Base-by-base conservation (phyloP, 2,329 filamentous ascomycete genomes). In the Blumeriella jaapii region DNA sequence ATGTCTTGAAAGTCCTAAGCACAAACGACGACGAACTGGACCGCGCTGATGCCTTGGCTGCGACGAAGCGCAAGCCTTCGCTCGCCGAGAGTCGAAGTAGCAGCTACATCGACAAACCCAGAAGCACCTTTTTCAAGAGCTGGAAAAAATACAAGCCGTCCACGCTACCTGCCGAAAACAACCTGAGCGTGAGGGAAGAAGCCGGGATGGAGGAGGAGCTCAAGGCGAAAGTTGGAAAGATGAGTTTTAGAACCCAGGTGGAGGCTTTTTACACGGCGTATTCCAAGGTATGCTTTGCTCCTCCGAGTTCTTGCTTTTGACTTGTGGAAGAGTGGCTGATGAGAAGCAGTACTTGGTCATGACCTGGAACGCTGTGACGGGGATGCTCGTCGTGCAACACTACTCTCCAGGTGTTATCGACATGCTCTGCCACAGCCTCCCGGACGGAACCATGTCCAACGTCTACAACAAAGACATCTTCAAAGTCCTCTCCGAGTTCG, bases 381-480 rank as follows among this genome's bases (percentile, higher is more conserved):
- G 41, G 28, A 27, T 34, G 11, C 52, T 68, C n/a, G 54, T 55
- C 35, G 59, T 72, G 19, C 53, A 60, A 6, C 68, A 62, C 49
- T 64, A 61, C 45, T 69, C 67, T 1, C 55, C 59, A 5, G 59
- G 62, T 8, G 61, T 68, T 30, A 55, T 66, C 0, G 61, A 67
- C 8, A 54, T 68, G 8, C 58, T 74, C 1, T 61, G 63, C 9
- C 55, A 68, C 2, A 55, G 54, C 11, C 49, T 56, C 10, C 47
- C 49, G 6, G 50, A 51, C 20, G 51, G 55, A 9, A 51, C 53
- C 2, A 46, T 51, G 3, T 55, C 58, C 2, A 53, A 57, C 2
- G 56, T 67, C 11, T 50, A 61, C 30, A 61, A 65, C 29, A 62
- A 60, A 42, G 69, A 75, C 40, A 59, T 74, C 9, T 75, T 75